Evolutionary conservation across 768 basidiomycete species (phyloP).

Genomic region (Lanmaoa pseudosensibilis): DNA sequence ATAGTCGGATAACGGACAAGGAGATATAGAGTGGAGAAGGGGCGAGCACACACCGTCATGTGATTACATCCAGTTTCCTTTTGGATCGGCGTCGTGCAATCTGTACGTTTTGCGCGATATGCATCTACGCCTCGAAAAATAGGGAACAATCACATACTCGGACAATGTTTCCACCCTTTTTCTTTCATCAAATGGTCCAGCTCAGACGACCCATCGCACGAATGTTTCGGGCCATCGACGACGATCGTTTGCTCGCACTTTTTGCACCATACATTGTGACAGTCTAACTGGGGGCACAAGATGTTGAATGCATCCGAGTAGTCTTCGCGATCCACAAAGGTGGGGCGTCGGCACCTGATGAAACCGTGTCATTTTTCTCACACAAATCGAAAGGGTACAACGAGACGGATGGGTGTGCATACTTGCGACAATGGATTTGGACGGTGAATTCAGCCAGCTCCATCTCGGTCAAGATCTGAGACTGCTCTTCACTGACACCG

Average conservation of each 20-base stretch:
- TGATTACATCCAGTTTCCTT: conserved; percentile 58
- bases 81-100: conserved; percentile 48
- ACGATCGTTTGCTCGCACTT: conserved; percentile 46
- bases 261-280: conserved; percentile 61
- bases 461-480: conserved; percentile 44
- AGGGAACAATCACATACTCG: conserved; percentile 40
- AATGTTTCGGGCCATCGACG: conserved; percentile 43
- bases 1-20: not conserved
- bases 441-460: conserved; percentile 45
- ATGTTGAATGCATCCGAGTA: conserved; percentile 41
- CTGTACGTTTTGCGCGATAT: conserved; percentile 21
- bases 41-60: conserved; percentile 44
- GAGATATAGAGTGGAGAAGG: not conserved
- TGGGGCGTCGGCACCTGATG: conserved; percentile 47
- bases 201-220: conserved; percentile 60
- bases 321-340: conserved; percentile 52
- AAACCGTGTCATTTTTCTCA: not conserved
- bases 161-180: conserved; percentile 66
- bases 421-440: conserved; percentile 53
- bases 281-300: conserved; percentile 49
- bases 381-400: not conserved
- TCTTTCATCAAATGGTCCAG: conserved; percentile 50
- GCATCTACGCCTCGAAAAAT: not conserved
- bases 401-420: conserved; percentile 7
- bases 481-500: conserved; percentile 46